Evolutionary conservation across 768 basidiomycete genomes (phyloP).

Genomic region (Pulveroboletus sp.): DNA sequence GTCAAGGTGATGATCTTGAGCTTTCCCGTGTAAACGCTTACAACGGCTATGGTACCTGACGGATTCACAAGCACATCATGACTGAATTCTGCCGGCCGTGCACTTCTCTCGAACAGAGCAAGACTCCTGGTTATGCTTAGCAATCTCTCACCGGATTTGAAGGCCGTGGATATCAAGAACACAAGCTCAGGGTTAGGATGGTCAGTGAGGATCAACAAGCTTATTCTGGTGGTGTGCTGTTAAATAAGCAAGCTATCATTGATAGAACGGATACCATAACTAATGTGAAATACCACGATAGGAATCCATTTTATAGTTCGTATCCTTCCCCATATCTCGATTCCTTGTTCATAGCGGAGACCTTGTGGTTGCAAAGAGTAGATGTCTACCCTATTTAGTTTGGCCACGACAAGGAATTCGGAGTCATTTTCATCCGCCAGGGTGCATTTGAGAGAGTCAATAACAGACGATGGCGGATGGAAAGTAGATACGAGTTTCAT

Average conservation of each 20-base stretch:
- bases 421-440: constrained; percentile 45
- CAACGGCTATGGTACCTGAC: constrained; percentile 54
- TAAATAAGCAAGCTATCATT: constrained; percentile 5
- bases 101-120: constrained; percentile 50
- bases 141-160: constrained; percentile 26
- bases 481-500: constrained; percentile 71
- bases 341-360: constrained; percentile 50
- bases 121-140: constrained; percentile 43
- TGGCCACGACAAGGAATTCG: constrained; percentile 67
- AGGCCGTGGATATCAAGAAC: constrained; percentile 49
- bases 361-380: constrained; percentile 61
- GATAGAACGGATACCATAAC: neutral
- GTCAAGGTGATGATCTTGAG: constrained; percentile 56
- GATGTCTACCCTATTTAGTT: constrained; percentile 61
- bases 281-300: constrained; percentile 39
- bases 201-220: constrained; percentile 63
- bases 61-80: constrained; percentile 65
- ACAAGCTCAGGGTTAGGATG: constrained; percentile 74
- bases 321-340: constrained; percentile 69
- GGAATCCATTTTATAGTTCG: constrained; percentile 52
- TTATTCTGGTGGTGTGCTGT: constrained; percentile 32
- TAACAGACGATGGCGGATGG: constrained; percentile 68
- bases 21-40: constrained; percentile 64
- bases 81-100: constrained; percentile 67
- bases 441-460: constrained; percentile 62